phyloP scores from a whole-genome alignment of 371 early-diverging fungal genomes.

The Sanchytrium tribonematis region DNA sequence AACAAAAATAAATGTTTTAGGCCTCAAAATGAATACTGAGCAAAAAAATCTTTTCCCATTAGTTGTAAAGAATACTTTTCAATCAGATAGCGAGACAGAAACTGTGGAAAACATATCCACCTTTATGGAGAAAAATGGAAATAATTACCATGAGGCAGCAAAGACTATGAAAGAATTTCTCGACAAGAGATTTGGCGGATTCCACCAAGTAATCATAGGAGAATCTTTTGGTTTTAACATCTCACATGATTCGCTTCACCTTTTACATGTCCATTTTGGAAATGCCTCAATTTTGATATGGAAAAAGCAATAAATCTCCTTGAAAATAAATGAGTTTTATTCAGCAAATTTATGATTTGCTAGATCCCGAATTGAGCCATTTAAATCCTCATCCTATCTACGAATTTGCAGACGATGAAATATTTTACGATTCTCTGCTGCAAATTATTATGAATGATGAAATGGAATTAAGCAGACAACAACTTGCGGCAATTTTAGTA shows the following conservation, averaged over 20 bases:
- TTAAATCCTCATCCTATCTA: background rate
- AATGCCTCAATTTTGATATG: conserved; percentile 8
- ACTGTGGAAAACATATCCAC: no score
- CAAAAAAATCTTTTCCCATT: no score
- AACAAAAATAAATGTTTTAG: no score
- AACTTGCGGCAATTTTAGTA: background rate
- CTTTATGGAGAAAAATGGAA: no score
- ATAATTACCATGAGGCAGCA: no score
- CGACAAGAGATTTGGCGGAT: conserved; percentile 23
- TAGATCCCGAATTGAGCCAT: background rate
- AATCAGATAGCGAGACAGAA: no score
- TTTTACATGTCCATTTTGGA: conserved; percentile 24
- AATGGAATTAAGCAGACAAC: background rate
- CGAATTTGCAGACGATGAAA: background rate
- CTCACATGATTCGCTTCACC: conserved; percentile 20
- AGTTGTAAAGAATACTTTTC: no score
- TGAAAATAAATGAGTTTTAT: background rate
- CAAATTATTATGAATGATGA: background rate
- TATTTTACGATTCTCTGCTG: background rate
- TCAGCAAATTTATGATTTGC: background rate
- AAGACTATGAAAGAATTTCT: conserved; percentile 22
- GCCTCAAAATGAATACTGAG: no score
- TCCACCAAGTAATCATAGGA: conserved; percentile 24
- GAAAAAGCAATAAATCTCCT: conserved; percentile 4
- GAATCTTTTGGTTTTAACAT: conserved; percentile 26